phyloP scores from a whole-genome alignment of 1,284 basidiomycete species.

The Apiotrichum siamense region DNA sequence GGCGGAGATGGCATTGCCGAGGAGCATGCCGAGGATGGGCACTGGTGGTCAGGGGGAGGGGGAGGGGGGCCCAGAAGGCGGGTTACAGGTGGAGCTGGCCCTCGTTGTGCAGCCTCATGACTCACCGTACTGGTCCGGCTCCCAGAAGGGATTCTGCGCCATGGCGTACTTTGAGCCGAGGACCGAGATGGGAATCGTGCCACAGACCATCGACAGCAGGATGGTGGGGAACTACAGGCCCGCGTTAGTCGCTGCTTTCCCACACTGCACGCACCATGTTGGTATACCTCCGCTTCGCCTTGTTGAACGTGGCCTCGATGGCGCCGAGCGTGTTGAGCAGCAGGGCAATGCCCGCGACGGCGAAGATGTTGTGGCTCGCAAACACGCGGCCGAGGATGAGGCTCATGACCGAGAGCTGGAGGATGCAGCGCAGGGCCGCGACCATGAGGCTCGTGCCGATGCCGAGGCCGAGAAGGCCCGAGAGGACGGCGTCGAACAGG shows the following conservation, averaged over 20 bases:
- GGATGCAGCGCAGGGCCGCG: slow-evolving; percentile 64
- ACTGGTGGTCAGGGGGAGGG: slow-evolving; percentile 50
- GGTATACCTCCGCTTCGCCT: slow-evolving; percentile 63
- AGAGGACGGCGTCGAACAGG: slow-evolving; percentile 52
- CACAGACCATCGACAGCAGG: slow-evolving; percentile 61
- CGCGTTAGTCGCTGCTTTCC: too few relatives aligned
- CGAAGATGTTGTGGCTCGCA: slow-evolving; percentile 64
- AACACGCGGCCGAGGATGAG: slow-evolving; percentile 67
- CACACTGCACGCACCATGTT: slow-evolving; percentile 57
- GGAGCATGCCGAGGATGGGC: slow-evolving; percentile 80
- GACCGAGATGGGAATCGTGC: slow-evolving; percentile 72
- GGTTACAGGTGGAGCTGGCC: too few relatives aligned
- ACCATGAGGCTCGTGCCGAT: slow-evolving; percentile 63
- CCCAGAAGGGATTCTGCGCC: slow-evolving; percentile 70
- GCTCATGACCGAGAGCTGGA: slow-evolving; percentile 68
- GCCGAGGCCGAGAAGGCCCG: slow-evolving; percentile 59
- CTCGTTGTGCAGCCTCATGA: too few relatives aligned
- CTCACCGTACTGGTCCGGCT: slow-evolving; percentile 69
- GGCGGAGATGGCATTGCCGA: slow-evolving; percentile 68
- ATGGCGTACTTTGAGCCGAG: slow-evolving; percentile 72
- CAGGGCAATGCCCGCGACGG: slow-evolving; percentile 66
- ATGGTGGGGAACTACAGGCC: slow-evolving; percentile 64
- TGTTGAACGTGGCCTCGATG: slow-evolving; percentile 57
- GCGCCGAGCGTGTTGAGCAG: slow-evolving; percentile 66
- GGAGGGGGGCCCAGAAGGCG: background rate